Base-by-base conservation (phyloP, 1,139 yeast genomes). In the Dujonia santamariae region DNA sequence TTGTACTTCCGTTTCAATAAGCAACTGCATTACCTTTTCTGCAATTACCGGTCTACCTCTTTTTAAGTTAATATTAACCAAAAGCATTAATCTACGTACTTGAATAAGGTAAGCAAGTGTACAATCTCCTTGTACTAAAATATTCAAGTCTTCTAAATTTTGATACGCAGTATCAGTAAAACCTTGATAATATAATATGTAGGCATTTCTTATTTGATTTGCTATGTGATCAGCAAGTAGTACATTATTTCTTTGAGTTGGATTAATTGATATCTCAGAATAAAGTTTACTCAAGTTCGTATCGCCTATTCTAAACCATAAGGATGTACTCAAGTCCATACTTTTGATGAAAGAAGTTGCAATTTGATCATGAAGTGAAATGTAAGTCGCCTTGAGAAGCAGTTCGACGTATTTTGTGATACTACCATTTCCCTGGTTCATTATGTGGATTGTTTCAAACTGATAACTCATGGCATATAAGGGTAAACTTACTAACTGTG, bases 391-490 rank as follows among this genome's bases (percentile, higher is more conserved):
- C 42, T 78, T 77, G 5, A 73, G 59, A 19, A 79, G 50, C 34
- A 77, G 72, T 40, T 80, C 85, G 36, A 78, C 52, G 11, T 73
- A 70, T 11, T 54, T 54, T 9, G 58, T 49, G 41, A 78, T 52
- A 0, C 73, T 51, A 0, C 67, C 75, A 16, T 29, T 25, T 1
- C 84, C 84, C 39, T 66, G 71, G 29, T 72, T 50, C 55, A 80
- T 59, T 17, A 67, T 48, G 37, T 77, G 78, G 2, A 73, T 52
- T 0, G 80, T 75, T 45, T 80, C 85, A 43, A 75, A 74, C 46
- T 78, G 81, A 47, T 68, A 74, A 20, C 85, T 75, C 48, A 74
- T 62, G 0, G 87, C 69, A 43, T 78, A 78, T 28, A 81, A 58
- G 53, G 59, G 67, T 15, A 73, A 59, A 2, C 80, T 72, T 6